Base-by-base conservation (phyloP, 2,329 filamentous ascomycete genomes). In the Talaromyces islandicus region DNA sequence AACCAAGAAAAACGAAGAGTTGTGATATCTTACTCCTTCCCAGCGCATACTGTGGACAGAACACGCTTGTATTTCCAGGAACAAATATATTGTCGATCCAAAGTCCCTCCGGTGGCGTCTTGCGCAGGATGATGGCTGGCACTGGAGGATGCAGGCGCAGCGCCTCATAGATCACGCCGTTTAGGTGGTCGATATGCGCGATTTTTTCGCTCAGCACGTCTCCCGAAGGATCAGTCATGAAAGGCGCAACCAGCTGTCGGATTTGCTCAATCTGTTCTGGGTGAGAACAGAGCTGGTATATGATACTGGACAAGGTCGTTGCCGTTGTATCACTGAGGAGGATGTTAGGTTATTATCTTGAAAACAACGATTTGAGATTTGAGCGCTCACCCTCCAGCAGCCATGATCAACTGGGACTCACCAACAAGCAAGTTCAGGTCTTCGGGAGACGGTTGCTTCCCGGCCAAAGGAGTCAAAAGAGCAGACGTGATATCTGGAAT, bases 81-180 rank as follows among this genome's bases (percentile, higher is more conserved):
- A 77, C 60, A 56, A 66, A 69, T 24, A 68, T 60, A 35, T 72
- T 69, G 60, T 69, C 71, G 46, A 80, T 70, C 19, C 66, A 66
- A 7, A 69, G 64, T 7, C 77, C 78, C 10, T 70, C 71, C 5
- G 67, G 57, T 2, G 78, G 77, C 0, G 72, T 70, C 1, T 75
- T 68, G 9, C 77, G 68, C n/a, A 73, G 73, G 3, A 80, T 65
- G 5, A 67, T 68, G 48, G 75, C 67, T 0, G 78, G 77, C 0
- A 76, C 72, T 0, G 78, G 73, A 5, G 77, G 77, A 63, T 79
- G 75, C 17, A 73, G 66, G 4, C 78, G 71, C 4, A 79, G 64
- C 0, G 75, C 70, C 63, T 81, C 78, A 57, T 77, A 73, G 63
- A 80, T 77, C 17, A 78, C 71, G 14, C 76, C 77, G 57, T 76